Conservation (phyloP, 345 rosid genomes). For the Noccaea bulbosa region DNA sequence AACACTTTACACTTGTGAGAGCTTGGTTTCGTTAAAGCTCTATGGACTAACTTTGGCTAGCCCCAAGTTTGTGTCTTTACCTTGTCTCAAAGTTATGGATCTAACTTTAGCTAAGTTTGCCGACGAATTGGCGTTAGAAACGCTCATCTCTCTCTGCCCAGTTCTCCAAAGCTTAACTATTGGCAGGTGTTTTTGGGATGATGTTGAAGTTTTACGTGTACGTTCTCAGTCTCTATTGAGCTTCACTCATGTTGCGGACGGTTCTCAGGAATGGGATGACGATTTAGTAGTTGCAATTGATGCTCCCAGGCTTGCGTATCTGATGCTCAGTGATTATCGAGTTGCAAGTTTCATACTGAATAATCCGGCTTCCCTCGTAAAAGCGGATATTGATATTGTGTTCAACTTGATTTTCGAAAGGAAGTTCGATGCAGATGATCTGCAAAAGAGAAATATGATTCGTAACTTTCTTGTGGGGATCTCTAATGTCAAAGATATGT, state of each 20-base stretch:
- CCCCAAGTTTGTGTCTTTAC: slow-evolving; percentile 26
- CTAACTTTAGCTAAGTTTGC: not conserved
- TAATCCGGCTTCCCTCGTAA: not conserved
- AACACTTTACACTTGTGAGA: slow-evolving; percentile 23
- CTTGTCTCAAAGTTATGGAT: not conserved
- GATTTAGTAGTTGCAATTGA: slow-evolving; percentile 11
- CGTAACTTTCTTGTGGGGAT: not conserved
- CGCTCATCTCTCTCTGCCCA: slow-evolving; percentile 11
- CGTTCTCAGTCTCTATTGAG: slow-evolving; percentile 19
- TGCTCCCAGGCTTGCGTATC: slow-evolving; percentile 20
- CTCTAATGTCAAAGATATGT: not conserved
- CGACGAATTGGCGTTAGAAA: not conserved
- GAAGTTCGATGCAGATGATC: not conserved
- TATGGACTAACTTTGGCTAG: not conserved
- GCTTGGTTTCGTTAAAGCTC: slow-evolving; percentile 20
- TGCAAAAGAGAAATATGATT: slow-evolving; percentile 18
- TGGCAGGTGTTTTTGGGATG: not conserved
- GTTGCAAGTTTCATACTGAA: slow-evolving; percentile 2
- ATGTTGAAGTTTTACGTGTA: slow-evolving; percentile 2
- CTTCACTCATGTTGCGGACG: not conserved
- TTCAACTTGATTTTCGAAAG: slow-evolving; percentile 1
- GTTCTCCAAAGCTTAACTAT: not conserved
- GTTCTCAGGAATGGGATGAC: not conserved
- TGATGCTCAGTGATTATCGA: not conserved
- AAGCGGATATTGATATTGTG: not conserved